Conservation (phyloP, 306 rosid genomes). For the Chamaecrista fasciculata region DNA sequence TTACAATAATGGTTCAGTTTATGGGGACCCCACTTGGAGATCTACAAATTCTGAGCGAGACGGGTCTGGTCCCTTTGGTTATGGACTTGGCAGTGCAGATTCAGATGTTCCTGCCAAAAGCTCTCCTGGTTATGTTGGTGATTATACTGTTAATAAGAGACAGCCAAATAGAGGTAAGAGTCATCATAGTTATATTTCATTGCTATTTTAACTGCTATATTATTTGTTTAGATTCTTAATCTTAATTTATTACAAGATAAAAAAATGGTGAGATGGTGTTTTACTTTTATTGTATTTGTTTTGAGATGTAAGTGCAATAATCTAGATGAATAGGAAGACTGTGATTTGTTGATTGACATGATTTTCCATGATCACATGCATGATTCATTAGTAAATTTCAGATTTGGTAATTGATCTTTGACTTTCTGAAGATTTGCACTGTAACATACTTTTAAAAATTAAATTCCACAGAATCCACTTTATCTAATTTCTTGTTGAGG, state of each 20-base stretch:
- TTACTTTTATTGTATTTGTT: not conserved
- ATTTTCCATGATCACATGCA: not conserved
- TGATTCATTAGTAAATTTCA: conserved; percentile 17
- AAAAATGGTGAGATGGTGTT: not conserved
- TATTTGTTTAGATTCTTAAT: too few species aligned
- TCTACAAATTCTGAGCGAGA: conserved; percentile 77
- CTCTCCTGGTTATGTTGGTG: conserved; percentile 92
- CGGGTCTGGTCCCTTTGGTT: conserved; percentile 79
- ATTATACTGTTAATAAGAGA: conserved; percentile 90
- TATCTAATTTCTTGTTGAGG: too few species aligned
- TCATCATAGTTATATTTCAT: conserved; percentile 8
- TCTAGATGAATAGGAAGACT: not conserved
- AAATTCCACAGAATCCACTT: not conserved
- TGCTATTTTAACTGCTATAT: not conserved
- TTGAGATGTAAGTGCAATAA: conserved; percentile 8
- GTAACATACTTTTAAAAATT: not conserved
- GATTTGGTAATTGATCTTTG: conserved; percentile 18
- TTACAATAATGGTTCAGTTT: conserved; percentile 57
- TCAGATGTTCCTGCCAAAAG: conserved; percentile 74
- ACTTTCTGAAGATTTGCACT: not conserved
- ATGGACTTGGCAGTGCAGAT: conserved; percentile 74
- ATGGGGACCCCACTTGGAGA: conserved; percentile 89
- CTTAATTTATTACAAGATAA: too few species aligned
- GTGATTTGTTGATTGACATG: conserved; percentile 10
- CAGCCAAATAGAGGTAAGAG: conserved; percentile 94